phyloP scores from a whole-genome alignment of 208 protist genomes.

The Wallacemonas sp. region DNA sequence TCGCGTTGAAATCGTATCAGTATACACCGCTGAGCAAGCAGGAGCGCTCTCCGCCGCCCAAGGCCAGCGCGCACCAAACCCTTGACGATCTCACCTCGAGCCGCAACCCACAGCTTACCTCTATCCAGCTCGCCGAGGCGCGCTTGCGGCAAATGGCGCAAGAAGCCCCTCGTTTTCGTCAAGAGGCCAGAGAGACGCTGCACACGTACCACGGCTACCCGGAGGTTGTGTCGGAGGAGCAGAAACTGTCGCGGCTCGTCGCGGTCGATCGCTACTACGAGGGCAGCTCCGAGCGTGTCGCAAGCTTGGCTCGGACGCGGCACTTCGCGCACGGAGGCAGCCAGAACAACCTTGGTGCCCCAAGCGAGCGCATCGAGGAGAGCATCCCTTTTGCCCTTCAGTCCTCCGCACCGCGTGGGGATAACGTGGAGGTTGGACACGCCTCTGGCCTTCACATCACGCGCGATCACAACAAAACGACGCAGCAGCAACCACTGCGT shows the following conservation, averaged over 20 bases:
- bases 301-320: slow-evolving; percentile 25
- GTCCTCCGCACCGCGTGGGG: slow-evolving; percentile 33
- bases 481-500: slow-evolving; percentile 13
- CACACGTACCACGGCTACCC: slow-evolving; percentile 36
- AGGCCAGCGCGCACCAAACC: not conserved
- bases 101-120: slow-evolving; percentile 31
- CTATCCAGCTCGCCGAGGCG: slow-evolving; percentile 53
- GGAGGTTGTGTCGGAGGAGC: slow-evolving; percentile 49
- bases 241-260: slow-evolving; percentile 44
- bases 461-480: slow-evolving; percentile 34
- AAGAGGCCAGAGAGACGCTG: slow-evolving; percentile 28
- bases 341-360: slow-evolving; percentile 35
- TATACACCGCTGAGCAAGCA: slow-evolving; percentile 35
- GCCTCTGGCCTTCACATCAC: slow-evolving; percentile 29
- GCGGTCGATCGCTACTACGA: slow-evolving; percentile 49
- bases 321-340: no score
- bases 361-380: slow-evolving; percentile 27
- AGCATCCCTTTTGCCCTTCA: slow-evolving; percentile 60
- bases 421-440: slow-evolving; percentile 23
- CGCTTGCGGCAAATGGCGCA: slow-evolving; percentile 44
- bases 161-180: slow-evolving; percentile 30
- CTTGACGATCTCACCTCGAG: slow-evolving; percentile 10
- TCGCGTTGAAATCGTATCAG: slow-evolving; percentile 51
- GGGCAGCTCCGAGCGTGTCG: slow-evolving; percentile 33
- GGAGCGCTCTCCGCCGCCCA: slow-evolving; percentile 1